Evolutionary conservation across 2,329 filamentous ascomycete species (phyloP).

Genomic region (Penicillium sp.): DNA sequence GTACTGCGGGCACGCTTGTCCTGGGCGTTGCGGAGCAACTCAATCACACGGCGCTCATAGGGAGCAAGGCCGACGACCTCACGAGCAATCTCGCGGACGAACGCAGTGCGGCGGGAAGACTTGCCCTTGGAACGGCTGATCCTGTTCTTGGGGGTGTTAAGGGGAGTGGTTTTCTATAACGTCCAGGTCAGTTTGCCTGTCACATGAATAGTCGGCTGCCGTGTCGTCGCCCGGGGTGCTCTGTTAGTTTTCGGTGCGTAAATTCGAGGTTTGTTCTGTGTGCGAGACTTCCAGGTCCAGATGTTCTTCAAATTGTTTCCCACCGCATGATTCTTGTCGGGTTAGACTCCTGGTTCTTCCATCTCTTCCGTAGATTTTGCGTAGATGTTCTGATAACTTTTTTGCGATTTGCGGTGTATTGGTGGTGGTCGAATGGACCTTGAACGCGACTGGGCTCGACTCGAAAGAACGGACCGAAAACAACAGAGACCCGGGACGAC

Average conservation of each 20-base stretch:
- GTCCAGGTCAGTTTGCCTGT: conserved; percentile 49
- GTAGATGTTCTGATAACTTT: not conserved
- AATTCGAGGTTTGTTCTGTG: conserved; percentile 9
- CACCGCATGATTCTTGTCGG: not conserved
- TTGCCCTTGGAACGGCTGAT: conserved; percentile 91
- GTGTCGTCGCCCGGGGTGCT: conserved; percentile 3
- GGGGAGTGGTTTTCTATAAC: conserved; percentile 79
- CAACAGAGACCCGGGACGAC: conserved; percentile 23
- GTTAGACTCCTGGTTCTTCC: not conserved
- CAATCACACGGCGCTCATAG: conserved; percentile 98
- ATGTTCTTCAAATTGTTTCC: not conserved
- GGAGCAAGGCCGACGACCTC: conserved; percentile 94
- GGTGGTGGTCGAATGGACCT: not conserved
- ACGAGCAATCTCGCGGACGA: conserved; percentile 97
- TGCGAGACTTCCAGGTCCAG: conserved; percentile 15
- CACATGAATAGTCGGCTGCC: conserved; percentile 8
- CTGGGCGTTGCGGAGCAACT: conserved; percentile 98
- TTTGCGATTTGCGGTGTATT: conserved; percentile 3
- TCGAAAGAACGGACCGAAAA: conserved; percentile 28
- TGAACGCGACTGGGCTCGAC: conserved; percentile 25
- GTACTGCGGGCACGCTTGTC: conserved; percentile 91
- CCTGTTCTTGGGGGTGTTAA: conserved; percentile 74
- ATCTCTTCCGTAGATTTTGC: not conserved
- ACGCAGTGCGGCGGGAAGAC: conserved; percentile 94
- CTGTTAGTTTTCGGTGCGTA: conserved; percentile 9